These are phyloP conservation scores for Cornus florida DNA, from an alignment of 148 eudicot species.

Conservation along the genomic window DNA sequence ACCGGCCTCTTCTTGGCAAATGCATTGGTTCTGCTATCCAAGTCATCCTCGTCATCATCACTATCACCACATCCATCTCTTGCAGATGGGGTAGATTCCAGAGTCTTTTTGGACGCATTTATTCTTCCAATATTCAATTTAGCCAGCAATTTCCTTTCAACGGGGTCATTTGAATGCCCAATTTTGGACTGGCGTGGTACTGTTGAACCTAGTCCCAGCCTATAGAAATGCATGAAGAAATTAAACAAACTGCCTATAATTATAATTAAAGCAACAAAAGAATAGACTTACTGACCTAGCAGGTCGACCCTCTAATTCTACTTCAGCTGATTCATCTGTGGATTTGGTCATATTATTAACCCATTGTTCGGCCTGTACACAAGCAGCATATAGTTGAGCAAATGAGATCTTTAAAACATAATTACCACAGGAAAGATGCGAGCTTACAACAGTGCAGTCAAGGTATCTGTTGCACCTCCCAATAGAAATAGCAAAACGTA, in stretches of 20 bases:
- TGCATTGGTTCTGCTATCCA: constrained; percentile 64
- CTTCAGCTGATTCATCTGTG: constrained; percentile 33
- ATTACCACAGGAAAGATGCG: background rate
- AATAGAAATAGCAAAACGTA: background rate
- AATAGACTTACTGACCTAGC: constrained; percentile 40
- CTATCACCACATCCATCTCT: constrained; percentile 32
- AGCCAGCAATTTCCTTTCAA: constrained; percentile 61
- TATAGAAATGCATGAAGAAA: constrained; percentile 19
- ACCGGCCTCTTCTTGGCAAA: constrained; percentile 60
- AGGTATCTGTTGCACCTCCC: background rate
- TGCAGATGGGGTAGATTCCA: constrained; percentile 31
- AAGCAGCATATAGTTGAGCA: background rate
- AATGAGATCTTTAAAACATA: background rate
- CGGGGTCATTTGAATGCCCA: constrained; percentile 44
- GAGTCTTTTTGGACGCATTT: constrained; percentile 33
- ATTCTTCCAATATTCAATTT: constrained; percentile 49
- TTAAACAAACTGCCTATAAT: background rate
- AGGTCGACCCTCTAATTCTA: constrained; percentile 65
- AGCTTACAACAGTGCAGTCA: background rate
- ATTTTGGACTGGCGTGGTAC: constrained; percentile 46
- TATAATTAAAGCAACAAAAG: background rate
- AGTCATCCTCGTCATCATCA: constrained; percentile 54
- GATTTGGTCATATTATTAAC: constrained; percentile 65
- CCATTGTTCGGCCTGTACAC: constrained; percentile 77
- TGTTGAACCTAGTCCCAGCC: constrained; percentile 87